phyloP scores from a whole-genome alignment of 345 rosid species.

The Gynandropsis gynandra region DNA sequence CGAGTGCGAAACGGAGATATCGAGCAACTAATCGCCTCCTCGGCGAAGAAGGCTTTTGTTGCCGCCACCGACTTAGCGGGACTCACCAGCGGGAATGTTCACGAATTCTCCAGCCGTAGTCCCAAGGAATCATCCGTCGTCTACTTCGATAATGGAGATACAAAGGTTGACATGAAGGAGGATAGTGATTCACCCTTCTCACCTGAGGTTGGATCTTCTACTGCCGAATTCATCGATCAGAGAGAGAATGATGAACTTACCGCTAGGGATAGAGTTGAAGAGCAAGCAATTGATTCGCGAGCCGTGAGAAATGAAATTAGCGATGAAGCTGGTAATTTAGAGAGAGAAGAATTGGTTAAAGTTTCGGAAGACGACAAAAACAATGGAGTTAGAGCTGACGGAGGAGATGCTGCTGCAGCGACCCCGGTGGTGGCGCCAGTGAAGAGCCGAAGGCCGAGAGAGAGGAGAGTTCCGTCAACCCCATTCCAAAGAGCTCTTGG shows the following conservation, averaged over 20 bases:
- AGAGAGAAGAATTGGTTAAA: conserved; percentile 21
- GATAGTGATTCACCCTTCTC: background rate
- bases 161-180: conserved; percentile 2
- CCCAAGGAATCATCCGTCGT: conserved; percentile 62
- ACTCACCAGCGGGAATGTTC: conserved; percentile 64
- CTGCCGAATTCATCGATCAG: conserved; percentile 2
- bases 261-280: conserved; percentile 6
- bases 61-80: conserved; percentile 79
- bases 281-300: conserved; percentile 20
- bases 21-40: conserved; percentile 44
- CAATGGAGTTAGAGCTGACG: conserved; percentile 18
- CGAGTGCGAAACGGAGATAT: conserved; percentile 46
- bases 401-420: conserved; percentile 11
- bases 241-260: background rate
- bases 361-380: conserved; percentile 18
- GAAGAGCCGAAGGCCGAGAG: conserved; percentile 79
- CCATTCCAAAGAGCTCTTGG: conserved; percentile 86
- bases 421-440: conserved; percentile 19
- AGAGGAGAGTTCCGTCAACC: conserved; percentile 83
- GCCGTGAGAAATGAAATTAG: background rate
- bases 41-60: conserved; percentile 55
- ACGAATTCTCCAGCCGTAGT: conserved; percentile 37
- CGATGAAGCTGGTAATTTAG: conserved; percentile 16
- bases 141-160: conserved; percentile 27
- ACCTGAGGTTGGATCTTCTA: conserved; percentile 20